phyloP scores from a whole-genome alignment of 768 basidiomycete species.

The Coprinopsis sp. region DNA sequence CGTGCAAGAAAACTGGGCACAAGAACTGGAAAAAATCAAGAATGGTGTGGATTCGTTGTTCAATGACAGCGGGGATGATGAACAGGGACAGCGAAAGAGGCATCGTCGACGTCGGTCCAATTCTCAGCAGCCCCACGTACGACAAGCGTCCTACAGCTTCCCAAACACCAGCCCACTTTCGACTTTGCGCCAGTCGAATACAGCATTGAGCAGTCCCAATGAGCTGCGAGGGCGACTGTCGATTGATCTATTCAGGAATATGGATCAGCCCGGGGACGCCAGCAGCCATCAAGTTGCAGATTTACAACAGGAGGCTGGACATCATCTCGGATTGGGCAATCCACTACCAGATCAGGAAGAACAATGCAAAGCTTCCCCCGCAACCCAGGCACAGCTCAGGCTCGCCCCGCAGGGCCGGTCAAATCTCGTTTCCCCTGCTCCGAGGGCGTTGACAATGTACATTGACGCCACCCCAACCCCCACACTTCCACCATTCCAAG shows the following conservation, averaged over 20 bases:
- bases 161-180: constrained; percentile 46
- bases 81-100: not conserved
- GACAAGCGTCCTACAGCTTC: constrained; percentile 12
- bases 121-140: not conserved
- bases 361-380: not conserved
- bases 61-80: constrained; percentile 21
- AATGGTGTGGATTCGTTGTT: constrained; percentile 59
- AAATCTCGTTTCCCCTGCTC: constrained; percentile 60
- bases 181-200: constrained; percentile 5
- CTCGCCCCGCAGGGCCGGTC: constrained; percentile 50
- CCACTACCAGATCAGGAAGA: constrained; percentile 7
- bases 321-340: not conserved
- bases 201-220: not conserved
- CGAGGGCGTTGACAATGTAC: constrained; percentile 73
- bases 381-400: constrained; percentile 16
- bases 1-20: constrained; percentile 55
- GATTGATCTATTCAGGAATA: not conserved
- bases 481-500: not conserved
- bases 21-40: constrained; percentile 63
- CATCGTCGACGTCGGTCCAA: not conserved
- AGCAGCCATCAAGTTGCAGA: not conserved
- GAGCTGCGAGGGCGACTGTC: not conserved
- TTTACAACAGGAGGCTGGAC: not conserved
- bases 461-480: constrained; percentile 52
- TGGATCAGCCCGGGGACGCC: not conserved